Base-by-base conservation (phyloP, 257 asterid species). In the Prunella vulgaris region DNA sequence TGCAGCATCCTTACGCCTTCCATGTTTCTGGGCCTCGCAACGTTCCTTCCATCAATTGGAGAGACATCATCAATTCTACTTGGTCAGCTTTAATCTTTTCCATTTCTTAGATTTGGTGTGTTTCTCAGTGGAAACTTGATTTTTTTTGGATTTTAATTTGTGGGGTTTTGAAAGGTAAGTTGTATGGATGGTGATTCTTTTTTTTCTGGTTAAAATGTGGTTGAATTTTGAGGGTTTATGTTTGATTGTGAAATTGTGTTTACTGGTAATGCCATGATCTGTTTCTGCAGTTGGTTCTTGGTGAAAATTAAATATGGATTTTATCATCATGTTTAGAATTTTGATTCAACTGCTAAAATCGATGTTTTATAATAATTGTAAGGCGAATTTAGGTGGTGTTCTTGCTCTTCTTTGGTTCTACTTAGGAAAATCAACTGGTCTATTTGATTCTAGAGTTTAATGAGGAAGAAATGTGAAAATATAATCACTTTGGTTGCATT, bases 21-120 rank as follows among this genome's bases (percentile, higher is more conserved):
- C 84, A 89, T 82, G 93, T 85, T 0, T 89, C 96, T 40, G 93
- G 93, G 12, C 96, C 96, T 20, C 83, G 96, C 32, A 89, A 85
- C 44, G 87, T 89, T 73, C 85, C 93, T 71, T 73, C 85, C 22
- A 87, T 87, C 0, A 89, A 83, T 65, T 89, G 93, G 96, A 86
- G 85, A 73, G 96, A 83, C 65, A 82, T 89, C 68, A 83, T 84
- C 77, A 86, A 64, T 57, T 89, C 96, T 66, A 83, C 84, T 52
- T 89, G 96, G 96, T 89, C 14, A 46, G 89, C 66, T 25, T 46
- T 61, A 56, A 1, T 74, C 70, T 54, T 65, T 54, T 51, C 61
- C 27, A 0, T 5, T 32, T 7, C 30, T 17, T 1, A 61, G 10
- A 17, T 13, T 17, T 59, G 25, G 27, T 7, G 28, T 12, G 30